phyloP scores from a whole-genome alignment of 257 asterid species.

The Hygrophila difformis region DNA sequence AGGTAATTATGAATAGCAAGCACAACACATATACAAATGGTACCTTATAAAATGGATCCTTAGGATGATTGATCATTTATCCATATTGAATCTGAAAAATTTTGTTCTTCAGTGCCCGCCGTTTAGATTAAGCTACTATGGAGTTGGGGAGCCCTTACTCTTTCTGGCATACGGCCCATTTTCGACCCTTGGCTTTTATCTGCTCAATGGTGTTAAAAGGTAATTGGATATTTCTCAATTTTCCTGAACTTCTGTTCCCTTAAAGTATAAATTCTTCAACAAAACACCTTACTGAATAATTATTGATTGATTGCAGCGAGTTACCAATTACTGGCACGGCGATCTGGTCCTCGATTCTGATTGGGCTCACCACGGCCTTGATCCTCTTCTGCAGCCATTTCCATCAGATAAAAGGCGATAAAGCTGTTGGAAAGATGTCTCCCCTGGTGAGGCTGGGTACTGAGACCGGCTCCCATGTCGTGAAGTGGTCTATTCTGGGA shows the following conservation, averaged over 20 bases:
- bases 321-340: slow-evolving; percentile 34
- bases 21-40: too few relatives aligned
- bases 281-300: too few relatives aligned
- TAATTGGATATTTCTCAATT: too few relatives aligned
- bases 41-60: too few relatives aligned
- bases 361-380: slow-evolving; percentile 50
- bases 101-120: slow-evolving; percentile 49
- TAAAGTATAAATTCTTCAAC: too few relatives aligned
- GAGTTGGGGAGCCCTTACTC: slow-evolving; percentile 25
- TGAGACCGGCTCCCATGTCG: slow-evolving; percentile 28
- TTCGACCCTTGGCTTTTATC: slow-evolving; percentile 17
- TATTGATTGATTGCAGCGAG: slow-evolving; percentile 22
- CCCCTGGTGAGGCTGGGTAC: slow-evolving; percentile 69
- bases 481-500: slow-evolving; percentile 32
- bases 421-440: slow-evolving; percentile 55
- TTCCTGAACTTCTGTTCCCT: too few relatives aligned
- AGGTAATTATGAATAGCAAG: slow-evolving; percentile 23
- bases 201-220: slow-evolving; percentile 39
- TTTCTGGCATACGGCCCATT: slow-evolving; percentile 21
- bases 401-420: slow-evolving; percentile 55
- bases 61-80: too few relatives aligned
- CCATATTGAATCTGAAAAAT: too few relatives aligned
- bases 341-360: slow-evolving; percentile 43
- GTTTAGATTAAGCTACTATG: slow-evolving; percentile 22
- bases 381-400: slow-evolving; percentile 69